Evolutionary conservation across 1,284 basidiomycete species (phyloP), one percentile per base, ranked within the genome.

Genomic region (Tilletia indica): DNA sequence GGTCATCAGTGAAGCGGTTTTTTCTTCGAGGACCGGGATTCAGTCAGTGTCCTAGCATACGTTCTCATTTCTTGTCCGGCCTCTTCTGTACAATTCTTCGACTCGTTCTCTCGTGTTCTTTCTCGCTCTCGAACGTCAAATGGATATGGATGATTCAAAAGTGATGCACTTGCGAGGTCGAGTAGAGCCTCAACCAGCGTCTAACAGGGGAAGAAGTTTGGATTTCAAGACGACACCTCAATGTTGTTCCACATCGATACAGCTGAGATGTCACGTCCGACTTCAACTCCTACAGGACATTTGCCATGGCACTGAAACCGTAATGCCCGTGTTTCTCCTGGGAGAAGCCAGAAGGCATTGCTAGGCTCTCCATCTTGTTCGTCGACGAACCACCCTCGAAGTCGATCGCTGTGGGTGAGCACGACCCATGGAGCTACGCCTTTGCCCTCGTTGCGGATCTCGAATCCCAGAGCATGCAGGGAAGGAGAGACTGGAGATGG

Each of bases 291-390:
- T 8, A 4, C 6, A 3, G 34, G 61, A n/a, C 61, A 64, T 11
- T 9, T 38, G 38, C 61, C 34, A 39, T 64, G n/a, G 34, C 61
- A 64, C 5, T 39, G 12, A 34, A 71, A 71, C 36, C 61, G 16
- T 34, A 71, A 4, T 11, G 6, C 12, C 34, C 69, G 31, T 9
- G 19, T n/a, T 12, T 73, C 54, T 12, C 51, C 58, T 0, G 75
- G 76, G 8, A 69, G 61, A 16, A 78, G 45, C 67, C 71, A 76
- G 61, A 76, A 66, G 0, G n/a, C 76, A 25, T 76, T 77, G 2
- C 47, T 25, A 4, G 76, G 72, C 34, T n/a, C 38, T 4, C 39
- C 67, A 3, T 12, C 19, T 1, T 58, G 9, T 16, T 63, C 66
- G 1, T 4, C 21, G 21, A 39, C 36, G 61, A 64, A 64, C 61